Evolutionary conservation across 2,329 filamentous ascomycete genomes (phyloP).

Genomic region (Talaromyces albobiverticillius): DNA sequence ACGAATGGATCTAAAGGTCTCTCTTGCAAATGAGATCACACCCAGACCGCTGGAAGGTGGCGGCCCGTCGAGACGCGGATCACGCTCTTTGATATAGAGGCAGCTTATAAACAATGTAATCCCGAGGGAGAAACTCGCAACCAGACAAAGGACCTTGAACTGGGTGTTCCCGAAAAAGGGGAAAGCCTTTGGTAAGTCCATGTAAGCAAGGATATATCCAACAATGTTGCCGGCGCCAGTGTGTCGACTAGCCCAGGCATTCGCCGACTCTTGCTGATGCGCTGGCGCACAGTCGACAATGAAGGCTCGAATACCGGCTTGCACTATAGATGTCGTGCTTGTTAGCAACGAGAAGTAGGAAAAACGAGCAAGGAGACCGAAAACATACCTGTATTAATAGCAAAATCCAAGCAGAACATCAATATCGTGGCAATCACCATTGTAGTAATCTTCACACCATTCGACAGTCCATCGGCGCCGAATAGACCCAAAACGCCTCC

Average conservation of each 20-base stretch:
- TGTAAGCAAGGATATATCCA: constrained; percentile 83
- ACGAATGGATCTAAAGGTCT: constrained; percentile 72
- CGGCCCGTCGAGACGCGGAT: constrained; percentile 70
- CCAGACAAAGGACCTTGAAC: constrained; percentile 86
- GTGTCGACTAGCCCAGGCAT: constrained; percentile 88
- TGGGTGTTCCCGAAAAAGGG: constrained; percentile 83
- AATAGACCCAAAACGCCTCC: constrained; percentile 66
- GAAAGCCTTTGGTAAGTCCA: constrained; percentile 70
- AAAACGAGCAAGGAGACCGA: neutral
- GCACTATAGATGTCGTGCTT: constrained; percentile 52
- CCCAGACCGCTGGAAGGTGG: constrained; percentile 61
- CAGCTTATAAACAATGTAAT: constrained; percentile 70
- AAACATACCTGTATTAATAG: constrained; percentile 79
- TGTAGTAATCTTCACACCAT: constrained; percentile 61
- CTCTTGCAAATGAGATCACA: constrained; percentile 73
- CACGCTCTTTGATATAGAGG: constrained; percentile 68
- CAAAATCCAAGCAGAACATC: constrained; percentile 88
- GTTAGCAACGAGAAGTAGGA: constrained; percentile 12
- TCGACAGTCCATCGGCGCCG: constrained; percentile 64
- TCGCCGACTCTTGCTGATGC: constrained; percentile 90
- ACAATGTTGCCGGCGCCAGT: constrained; percentile 87
- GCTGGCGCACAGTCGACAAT: constrained; percentile 90
- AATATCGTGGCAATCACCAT: constrained; percentile 79
- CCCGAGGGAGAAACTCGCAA: constrained; percentile 72
- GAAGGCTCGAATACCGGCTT: constrained; percentile 86